Evolutionary conservation across 208 protist species (phyloP).

Genomic region (Leishmania tarentolae): DNA sequence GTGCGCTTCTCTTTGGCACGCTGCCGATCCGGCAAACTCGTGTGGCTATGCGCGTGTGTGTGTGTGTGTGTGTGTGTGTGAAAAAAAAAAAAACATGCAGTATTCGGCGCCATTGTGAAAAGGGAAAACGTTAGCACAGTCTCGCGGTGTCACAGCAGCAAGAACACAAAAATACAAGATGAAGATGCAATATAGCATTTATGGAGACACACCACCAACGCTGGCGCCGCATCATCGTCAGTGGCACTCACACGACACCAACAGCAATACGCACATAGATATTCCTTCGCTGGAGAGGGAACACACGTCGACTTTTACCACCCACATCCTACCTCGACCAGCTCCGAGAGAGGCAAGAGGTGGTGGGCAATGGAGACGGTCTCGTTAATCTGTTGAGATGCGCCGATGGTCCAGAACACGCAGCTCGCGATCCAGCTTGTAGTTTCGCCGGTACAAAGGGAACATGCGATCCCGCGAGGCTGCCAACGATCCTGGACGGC

Average conservation of each 20-base stretch:
- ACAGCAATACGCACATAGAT: not conserved
- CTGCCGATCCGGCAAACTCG: not conserved
- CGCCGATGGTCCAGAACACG: constrained; percentile 50
- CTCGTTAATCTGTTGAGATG: constrained; percentile 64
- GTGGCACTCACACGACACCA: not conserved
- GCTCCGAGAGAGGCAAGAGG: not conserved
- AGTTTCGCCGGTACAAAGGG: constrained; percentile 71
- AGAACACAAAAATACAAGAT: not conserved
- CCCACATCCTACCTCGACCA: not conserved
- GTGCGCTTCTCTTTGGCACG: not conserved
- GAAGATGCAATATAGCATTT: too few species aligned
- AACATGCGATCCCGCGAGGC: constrained; percentile 76
- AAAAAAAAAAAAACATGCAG: not conserved
- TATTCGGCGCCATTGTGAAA: not conserved
- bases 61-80: not conserved
- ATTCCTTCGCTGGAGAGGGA: not conserved
- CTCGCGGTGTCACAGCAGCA: not conserved
- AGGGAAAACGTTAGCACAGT: not conserved
- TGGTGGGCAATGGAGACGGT: not conserved
- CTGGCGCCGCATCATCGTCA: not conserved
- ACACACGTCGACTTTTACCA: not conserved
- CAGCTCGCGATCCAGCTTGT: constrained; percentile 58
- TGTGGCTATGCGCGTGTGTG: not conserved
- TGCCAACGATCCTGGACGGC: constrained; percentile 65
- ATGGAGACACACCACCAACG: not conserved